phyloP scores from a whole-genome alignment of 164 flowering plant species.

The Piper longum region DNA sequence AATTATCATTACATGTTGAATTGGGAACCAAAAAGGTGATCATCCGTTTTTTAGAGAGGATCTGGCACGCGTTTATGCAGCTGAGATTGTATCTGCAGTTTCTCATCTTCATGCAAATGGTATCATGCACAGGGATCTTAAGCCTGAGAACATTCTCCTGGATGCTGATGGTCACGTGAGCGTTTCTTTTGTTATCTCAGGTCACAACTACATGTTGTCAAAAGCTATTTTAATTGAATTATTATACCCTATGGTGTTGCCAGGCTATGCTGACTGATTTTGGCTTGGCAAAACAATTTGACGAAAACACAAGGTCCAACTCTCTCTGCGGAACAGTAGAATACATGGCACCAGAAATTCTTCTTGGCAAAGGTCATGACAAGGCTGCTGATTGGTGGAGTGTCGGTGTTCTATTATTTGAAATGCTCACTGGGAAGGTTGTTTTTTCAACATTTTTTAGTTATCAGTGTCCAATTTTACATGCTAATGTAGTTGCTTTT shows the following conservation, averaged over 20 bases:
- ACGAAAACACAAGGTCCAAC: constrained; percentile 63
- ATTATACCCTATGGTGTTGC: not conserved
- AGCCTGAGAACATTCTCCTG: constrained; percentile 92
- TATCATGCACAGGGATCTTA: constrained; percentile 87
- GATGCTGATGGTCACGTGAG: constrained; percentile 91
- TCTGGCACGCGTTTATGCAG: constrained; percentile 80
- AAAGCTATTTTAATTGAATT: not conserved
- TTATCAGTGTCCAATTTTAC: too few species aligned
- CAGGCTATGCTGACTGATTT: constrained; percentile 89
- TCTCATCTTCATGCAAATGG: constrained; percentile 87
- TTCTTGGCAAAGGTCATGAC: constrained; percentile 83
- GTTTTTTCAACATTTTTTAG: too few species aligned
- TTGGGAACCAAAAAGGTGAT: not conserved
- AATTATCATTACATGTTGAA: not conserved
- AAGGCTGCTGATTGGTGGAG: constrained; percentile 99
- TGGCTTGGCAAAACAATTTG: constrained; percentile 84
- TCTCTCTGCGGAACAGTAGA: constrained; percentile 88
- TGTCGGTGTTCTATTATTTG: constrained; percentile 70
- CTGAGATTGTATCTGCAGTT: constrained; percentile 97
- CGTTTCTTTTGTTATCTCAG: not conserved
- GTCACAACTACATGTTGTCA: not conserved
- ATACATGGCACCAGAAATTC: constrained; percentile 92
- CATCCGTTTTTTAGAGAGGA: constrained; percentile 51
- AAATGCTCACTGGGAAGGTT: constrained; percentile 96
- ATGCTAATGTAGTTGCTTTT: too few species aligned